Conservation (phyloP, 2,329 filamentous ascomycete genomes). For the Exophiala aquamarina region DNA sequence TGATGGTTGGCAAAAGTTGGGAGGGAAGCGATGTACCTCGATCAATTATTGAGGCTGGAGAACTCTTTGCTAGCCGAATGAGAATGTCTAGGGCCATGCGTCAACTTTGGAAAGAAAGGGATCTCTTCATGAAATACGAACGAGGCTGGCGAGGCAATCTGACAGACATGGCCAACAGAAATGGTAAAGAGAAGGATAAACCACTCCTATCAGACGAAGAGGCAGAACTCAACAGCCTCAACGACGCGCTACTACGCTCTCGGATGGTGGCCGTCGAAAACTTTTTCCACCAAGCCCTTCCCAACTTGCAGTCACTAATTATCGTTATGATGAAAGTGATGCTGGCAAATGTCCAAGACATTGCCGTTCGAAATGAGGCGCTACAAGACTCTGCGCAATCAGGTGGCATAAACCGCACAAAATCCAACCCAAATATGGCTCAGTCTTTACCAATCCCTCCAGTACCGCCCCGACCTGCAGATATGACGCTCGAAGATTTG, state of each 20-base stretch:
- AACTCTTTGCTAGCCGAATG: conserved; percentile 85
- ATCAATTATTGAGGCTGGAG: conserved; percentile 91
- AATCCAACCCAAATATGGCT: conserved; percentile 27
- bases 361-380: conserved; percentile 54
- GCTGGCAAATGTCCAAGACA: conserved; percentile 81
- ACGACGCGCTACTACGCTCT: conserved; percentile 58
- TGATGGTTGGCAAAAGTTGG: conserved; percentile 80
- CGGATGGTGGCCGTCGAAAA: conserved; percentile 72
- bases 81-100: conserved; percentile 88
- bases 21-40: conserved; percentile 91
- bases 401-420: conserved; percentile 39
- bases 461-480: conserved; percentile 26
- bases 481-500: conserved; percentile 66
- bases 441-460: conserved; percentile 26
- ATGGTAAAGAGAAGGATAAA: conserved; percentile 8
- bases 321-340: conserved; percentile 91
- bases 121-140: conserved; percentile 87
- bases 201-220: conserved; percentile 36
- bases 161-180: conserved; percentile 35
- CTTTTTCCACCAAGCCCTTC: conserved; percentile 78
- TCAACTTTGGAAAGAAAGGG: conserved; percentile 92
- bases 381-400: conserved; percentile 50
- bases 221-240: conserved; percentile 38
- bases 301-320: conserved; percentile 86
- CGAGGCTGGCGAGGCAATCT: conserved; percentile 72